Evolutionary conservation across 2,329 filamentous ascomycete species (phyloP).

Genomic region (Pyrenochaeta sp.): DNA sequence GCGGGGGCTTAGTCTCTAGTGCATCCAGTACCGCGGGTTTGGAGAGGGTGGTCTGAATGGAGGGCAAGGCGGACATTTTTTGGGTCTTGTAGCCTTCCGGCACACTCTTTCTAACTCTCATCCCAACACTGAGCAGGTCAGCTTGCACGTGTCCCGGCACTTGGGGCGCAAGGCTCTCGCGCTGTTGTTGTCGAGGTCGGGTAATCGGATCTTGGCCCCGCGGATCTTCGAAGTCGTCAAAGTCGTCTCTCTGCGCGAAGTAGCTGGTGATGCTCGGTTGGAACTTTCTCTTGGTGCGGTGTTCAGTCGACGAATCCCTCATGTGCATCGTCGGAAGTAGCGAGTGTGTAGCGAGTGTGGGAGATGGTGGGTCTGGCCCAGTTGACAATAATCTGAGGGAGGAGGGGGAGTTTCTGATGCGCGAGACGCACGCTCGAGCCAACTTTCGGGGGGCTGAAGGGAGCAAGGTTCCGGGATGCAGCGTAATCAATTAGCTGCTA

Average conservation of each 20-base stretch:
- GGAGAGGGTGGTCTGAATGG: slow-evolving; percentile 37
- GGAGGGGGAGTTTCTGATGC: slow-evolving; percentile 28
- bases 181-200: slow-evolving; percentile 27
- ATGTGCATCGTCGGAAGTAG: slow-evolving; percentile 28
- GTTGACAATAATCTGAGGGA: slow-evolving; percentile 4
- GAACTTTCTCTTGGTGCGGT: slow-evolving; percentile 54
- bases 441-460: slow-evolving; percentile 16
- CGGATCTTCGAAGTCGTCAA: slow-evolving; percentile 31
- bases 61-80: slow-evolving; percentile 41
- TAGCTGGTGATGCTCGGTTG: slow-evolving; percentile 57
- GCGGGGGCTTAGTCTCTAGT: slow-evolving; percentile 33
- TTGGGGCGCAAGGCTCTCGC: slow-evolving; percentile 50
- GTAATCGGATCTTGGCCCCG: slow-evolving; percentile 38
- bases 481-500: slow-evolving; percentile 28
- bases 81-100: slow-evolving; percentile 93
- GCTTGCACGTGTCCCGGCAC: slow-evolving; percentile 76
- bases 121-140: slow-evolving; percentile 88
- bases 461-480: slow-evolving; percentile 22
- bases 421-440: slow-evolving; percentile 30
- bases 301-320: slow-evolving; percentile 21
- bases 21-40: slow-evolving; percentile 18
- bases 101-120: slow-evolving; percentile 92
- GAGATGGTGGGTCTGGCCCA: not conserved
- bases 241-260: slow-evolving; percentile 44
- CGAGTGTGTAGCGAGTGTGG: slow-evolving; percentile 15